Conservation (phyloP, 805 yeast species). For the Candida michaelii region DNA sequence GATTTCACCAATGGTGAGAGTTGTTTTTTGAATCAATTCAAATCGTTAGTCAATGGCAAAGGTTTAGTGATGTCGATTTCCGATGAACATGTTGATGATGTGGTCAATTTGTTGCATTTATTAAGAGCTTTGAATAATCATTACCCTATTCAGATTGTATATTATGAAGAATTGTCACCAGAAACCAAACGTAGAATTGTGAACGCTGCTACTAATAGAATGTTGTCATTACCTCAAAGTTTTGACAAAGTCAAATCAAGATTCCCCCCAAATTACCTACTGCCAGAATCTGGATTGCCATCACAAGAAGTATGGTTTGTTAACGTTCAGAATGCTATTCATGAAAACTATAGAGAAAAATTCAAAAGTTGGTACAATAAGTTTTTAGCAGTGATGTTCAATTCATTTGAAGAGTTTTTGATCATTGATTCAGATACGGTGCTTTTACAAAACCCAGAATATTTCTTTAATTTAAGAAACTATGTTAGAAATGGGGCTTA, state of each 20-base stretch:
- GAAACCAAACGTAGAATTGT: slow-evolving; percentile 26
- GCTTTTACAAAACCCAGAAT: slow-evolving; percentile 29
- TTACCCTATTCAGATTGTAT: slow-evolving; percentile 37
- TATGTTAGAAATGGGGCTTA: slow-evolving; percentile 34
- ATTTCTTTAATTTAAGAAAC: slow-evolving; percentile 29
- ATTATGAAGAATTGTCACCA: slow-evolving; percentile 28
- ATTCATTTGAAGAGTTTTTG: slow-evolving; percentile 55
- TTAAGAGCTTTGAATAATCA: slow-evolving; percentile 35
- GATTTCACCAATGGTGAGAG: slow-evolving; percentile 18
- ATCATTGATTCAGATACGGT: slow-evolving; percentile 55
- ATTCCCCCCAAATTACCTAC: slow-evolving; percentile 23
- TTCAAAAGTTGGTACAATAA: slow-evolving; percentile 36
- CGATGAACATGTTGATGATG: slow-evolving; percentile 29
- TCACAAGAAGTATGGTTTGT: slow-evolving; percentile 41
- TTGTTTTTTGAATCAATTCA: slow-evolving; percentile 30
- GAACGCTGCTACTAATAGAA: slow-evolving; percentile 25
- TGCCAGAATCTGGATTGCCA: slow-evolving; percentile 32
- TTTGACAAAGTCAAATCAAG: slow-evolving; percentile 20
- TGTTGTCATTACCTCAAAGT: slow-evolving; percentile 25
- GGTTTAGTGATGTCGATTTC: slow-evolving; percentile 35
- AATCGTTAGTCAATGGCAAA: slow-evolving; percentile 29
- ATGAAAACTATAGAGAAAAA: slow-evolving; percentile 22
- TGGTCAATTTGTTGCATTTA: slow-evolving; percentile 29
- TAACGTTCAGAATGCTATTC: slow-evolving; percentile 26
- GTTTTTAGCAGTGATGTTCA: slow-evolving; percentile 57